Base-by-base conservation (phyloP, 2,329 filamentous ascomycete genomes). In the Microascus cirrosus region DNA sequence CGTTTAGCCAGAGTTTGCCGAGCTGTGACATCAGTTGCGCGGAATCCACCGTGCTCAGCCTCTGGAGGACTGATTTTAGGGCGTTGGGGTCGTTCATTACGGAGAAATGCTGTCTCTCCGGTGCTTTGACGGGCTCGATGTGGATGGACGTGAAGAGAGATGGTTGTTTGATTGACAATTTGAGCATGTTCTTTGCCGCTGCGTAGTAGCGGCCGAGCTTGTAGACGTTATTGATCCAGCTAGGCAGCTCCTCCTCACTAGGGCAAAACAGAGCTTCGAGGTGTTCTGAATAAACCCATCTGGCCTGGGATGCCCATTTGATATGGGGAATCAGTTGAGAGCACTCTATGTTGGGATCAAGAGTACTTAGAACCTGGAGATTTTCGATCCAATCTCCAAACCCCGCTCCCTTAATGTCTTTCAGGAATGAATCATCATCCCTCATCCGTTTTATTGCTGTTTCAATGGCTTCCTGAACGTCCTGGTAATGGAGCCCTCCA, bases 141-240 rank as follows among this genome's bases (percentile, higher is more conserved):
- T 61, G 58, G 15, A 69, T 67, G 0, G 28, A 4, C 1, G 58
- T 42, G 18, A 70, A 68, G 0, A 67, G 12, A 1, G 34, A 54
- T 18, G 65, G 64, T 42, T 65, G 53, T 32, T 65, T 65, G 0
- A 58, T 35, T 12, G 67, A 65, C 8, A 68, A 13, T 22, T 68
- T 68, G 5, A 69, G 59, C 62, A 70, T 65, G 1, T 64, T 59
- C 55, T 66, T 67, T 1, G 61, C 60, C 15, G 66, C 66, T 3
- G 59, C 58, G 18, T 55, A 57, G 57, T 69, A 70, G 1, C 68
- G 66, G 18, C 60, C 66, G 3, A 70, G 32, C 54, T 70, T 70
- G 34, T 68, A 61, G 1, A 65, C 6, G 24, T 25, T 15, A 15
- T 55, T 18, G 2, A 66, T 20, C 61, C 64, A 62, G n/a, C 10